These are phyloP conservation scores for Mallotus nudiflorus DNA, from an alignment of 345 rosid species.

Conservation along the genomic window DNA sequence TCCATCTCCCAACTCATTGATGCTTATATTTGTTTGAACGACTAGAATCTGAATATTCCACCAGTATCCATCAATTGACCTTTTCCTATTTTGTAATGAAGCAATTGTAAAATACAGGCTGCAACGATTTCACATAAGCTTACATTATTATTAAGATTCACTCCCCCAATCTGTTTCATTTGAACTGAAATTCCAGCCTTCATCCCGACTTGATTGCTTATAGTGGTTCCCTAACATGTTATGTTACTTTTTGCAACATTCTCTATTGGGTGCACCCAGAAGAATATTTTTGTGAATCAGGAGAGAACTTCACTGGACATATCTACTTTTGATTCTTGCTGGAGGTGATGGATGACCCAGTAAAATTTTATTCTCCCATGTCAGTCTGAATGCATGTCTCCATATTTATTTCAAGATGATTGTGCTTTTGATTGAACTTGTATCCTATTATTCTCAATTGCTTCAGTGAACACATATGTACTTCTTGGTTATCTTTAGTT, in stretches of 20 bases:
- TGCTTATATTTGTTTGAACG: background rate
- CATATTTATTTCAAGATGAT: too few species aligned
- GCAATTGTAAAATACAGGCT: background rate
- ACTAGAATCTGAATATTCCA: background rate
- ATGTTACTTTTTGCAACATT: background rate
- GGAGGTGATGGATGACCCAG: too few species aligned
- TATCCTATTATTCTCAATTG: background rate
- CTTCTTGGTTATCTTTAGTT: conserved; percentile 2
- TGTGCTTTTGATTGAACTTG: background rate
- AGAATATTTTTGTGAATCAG: background rate
- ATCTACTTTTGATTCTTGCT: background rate
- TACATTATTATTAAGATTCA: too few species aligned
- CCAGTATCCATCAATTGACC: background rate
- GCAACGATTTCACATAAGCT: too few species aligned
- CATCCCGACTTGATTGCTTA: background rate
- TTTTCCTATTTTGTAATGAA: background rate
- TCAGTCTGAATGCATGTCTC: background rate
- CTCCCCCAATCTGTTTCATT: too few species aligned
- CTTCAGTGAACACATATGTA: conserved; percentile 6
- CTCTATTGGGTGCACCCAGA: background rate
- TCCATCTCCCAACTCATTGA: background rate
- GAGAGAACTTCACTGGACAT: too few species aligned
- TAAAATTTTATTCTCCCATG: background rate
- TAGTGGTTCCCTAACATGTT: background rate
- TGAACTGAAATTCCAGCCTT: too few species aligned